phyloP scores from a whole-genome alignment of 169 alveolate genomes.

The Eimeria sp. region DNA sequence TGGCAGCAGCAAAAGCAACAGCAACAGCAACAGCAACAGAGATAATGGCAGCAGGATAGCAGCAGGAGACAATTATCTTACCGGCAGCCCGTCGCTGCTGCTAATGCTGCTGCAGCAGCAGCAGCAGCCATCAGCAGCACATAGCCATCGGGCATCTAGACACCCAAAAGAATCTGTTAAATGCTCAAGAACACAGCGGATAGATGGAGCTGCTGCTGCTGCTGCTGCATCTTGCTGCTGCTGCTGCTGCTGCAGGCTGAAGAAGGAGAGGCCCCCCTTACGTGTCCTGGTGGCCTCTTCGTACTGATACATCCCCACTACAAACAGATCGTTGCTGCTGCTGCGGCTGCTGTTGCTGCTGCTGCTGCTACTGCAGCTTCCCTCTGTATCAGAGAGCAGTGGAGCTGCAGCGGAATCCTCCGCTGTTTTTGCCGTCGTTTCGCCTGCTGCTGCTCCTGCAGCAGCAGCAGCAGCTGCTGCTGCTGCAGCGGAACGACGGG shows the following conservation, averaged over 20 bases:
- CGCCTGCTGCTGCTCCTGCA: neutral
- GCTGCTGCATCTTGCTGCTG: conserved; percentile 8
- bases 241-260: conserved; percentile 21
- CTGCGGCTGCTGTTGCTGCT: neutral
- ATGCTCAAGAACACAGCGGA: neutral
- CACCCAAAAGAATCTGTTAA: conserved; percentile 15
- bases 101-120: conserved; percentile 7
- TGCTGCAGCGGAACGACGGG: neutral
- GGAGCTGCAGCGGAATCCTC: neutral
- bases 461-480: conserved; percentile 20
- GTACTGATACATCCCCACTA: conserved; percentile 16
- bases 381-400: neutral
- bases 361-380: neutral
- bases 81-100: neutral
- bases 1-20: too few relatives aligned
- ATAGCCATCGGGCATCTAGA: conserved; percentile 37
- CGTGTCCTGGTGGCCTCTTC: conserved; percentile 12
- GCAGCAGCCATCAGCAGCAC: conserved; percentile 22
- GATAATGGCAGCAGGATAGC: too few relatives aligned
- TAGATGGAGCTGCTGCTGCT: conserved; percentile 11
- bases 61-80: neutral
- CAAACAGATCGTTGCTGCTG: conserved; percentile 29
- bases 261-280: conserved; percentile 36
- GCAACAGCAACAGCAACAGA: neutral
- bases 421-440: neutral